phyloP scores from a whole-genome alignment of 2,329 filamentous ascomycete genomes.

The Amylocarpus encephaloides region DNA sequence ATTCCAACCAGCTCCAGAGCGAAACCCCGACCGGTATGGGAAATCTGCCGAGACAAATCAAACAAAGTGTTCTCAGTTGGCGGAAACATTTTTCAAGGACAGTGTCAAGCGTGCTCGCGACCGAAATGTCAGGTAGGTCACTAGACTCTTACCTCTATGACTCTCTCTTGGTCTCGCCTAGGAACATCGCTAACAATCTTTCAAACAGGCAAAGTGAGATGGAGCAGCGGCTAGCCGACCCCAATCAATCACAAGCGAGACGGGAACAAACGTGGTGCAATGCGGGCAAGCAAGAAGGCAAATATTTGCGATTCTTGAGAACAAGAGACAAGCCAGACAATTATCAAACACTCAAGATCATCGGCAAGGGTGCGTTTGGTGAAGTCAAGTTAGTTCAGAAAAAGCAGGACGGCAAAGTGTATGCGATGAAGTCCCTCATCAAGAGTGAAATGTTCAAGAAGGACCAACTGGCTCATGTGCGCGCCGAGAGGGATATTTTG shows the following conservation, averaged over 20 bases:
- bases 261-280: slow-evolving; percentile 81
- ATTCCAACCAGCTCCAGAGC: slow-evolving; percentile 69
- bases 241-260: slow-evolving; percentile 64
- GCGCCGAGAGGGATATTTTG: slow-evolving; percentile 93
- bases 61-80: slow-evolving; percentile 62
- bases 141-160: too few species aligned
- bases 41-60: slow-evolving; percentile 60
- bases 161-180: neutral
- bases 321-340: slow-evolving; percentile 92
- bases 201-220: slow-evolving; percentile 75
- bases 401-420: slow-evolving; percentile 93
- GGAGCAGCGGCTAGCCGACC: slow-evolving; percentile 76
- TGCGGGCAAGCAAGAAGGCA: slow-evolving; percentile 80
- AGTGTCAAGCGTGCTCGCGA: slow-evolving; percentile 94
- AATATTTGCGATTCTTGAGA: slow-evolving; percentile 87
- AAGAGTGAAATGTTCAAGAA: slow-evolving; percentile 99
- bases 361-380: slow-evolving; percentile 97
- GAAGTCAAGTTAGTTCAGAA: slow-evolving; percentile 97
- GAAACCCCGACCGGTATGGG: slow-evolving; percentile 76
- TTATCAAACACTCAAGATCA: slow-evolving; percentile 95
- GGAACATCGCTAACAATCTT: neutral
- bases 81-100: slow-evolving; percentile 95
- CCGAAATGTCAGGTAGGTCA: slow-evolving; percentile 78
- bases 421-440: slow-evolving; percentile 95
- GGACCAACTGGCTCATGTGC: slow-evolving; percentile 94